A percentile compares a stretch with the other conserved stretches of the same genome.
Evolutionary conservation across 2,329 filamentous ascomycete species (phyloP).

Genomic region (Chaetomium sp.): DNA sequence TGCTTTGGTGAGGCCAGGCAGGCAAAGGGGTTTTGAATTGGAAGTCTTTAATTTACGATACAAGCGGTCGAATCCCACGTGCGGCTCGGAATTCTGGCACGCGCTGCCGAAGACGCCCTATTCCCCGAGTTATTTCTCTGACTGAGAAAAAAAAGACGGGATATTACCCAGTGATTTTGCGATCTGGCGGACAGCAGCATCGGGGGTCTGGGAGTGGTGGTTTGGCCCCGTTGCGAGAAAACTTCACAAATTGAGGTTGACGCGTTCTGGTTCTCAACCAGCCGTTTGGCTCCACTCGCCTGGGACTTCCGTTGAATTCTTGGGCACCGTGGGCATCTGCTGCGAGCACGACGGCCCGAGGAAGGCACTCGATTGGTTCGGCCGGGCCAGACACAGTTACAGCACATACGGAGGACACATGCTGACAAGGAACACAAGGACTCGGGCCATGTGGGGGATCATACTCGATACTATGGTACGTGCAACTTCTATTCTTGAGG

Average conservation of each 20-base stretch:
- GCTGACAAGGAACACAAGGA: neutral
- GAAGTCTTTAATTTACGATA: neutral
- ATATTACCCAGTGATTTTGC: constrained; percentile 25
- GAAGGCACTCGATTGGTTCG: constrained; percentile 18
- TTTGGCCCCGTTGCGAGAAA: constrained; percentile 16
- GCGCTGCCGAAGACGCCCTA: constrained; percentile 11
- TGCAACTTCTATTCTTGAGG: constrained; percentile 20
- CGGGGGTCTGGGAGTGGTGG: constrained; percentile 21
- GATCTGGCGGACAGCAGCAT: constrained; percentile 20
- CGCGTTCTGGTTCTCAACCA: constrained; percentile 18
- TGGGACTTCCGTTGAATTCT: constrained; percentile 1
- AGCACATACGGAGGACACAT: no score
- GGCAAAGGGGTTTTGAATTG: no score
- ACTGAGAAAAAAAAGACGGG: constrained; percentile 3
- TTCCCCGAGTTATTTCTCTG: constrained; percentile 21
- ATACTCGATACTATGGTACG: neutral
- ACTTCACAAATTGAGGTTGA: constrained; percentile 25
- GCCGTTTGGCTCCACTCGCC: constrained; percentile 8
- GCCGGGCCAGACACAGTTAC: neutral
- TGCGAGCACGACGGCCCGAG: constrained; percentile 16
- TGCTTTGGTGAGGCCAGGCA: no score
- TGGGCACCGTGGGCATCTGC: constrained; percentile 11
- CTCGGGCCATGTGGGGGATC: constrained; percentile 19
- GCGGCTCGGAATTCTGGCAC: constrained; percentile 7
- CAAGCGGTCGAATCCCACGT: neutral